Evolutionary conservation across 2,329 filamentous ascomycete genomes (phyloP).

Genomic region (Cordyceps militaris): DNA sequence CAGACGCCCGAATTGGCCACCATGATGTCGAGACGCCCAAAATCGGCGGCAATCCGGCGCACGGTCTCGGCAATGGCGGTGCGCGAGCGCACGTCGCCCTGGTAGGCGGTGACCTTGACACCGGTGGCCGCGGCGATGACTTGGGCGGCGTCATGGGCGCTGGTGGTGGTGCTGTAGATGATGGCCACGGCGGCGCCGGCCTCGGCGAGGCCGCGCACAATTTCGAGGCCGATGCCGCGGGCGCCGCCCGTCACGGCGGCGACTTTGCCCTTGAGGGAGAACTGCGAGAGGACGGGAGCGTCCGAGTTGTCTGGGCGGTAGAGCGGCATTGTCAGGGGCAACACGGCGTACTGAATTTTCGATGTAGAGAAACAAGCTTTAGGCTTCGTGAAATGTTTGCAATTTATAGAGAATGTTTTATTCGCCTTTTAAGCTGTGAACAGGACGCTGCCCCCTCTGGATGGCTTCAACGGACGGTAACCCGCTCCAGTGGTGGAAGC

Average conservation of each 20-base stretch:
- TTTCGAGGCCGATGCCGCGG: slow-evolving; percentile 17
- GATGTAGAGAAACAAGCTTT: neutral
- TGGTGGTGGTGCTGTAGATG: slow-evolving; percentile 12
- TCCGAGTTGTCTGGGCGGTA: slow-evolving; percentile 7
- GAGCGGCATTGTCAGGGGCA: neutral
- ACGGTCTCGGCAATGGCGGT: slow-evolving; percentile 15
- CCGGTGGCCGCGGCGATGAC: slow-evolving; percentile 14
- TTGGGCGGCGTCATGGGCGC: slow-evolving; percentile 11
- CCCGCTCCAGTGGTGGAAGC: slow-evolving; percentile 4
- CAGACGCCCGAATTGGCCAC: slow-evolving; percentile 25
- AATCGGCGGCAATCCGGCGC: slow-evolving; percentile 17
- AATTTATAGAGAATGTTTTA: neutral
- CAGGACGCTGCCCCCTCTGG: neutral
- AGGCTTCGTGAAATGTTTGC: neutral
- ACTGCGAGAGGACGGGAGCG: slow-evolving; percentile 7
- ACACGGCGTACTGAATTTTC: neutral
- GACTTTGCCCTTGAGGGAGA: slow-evolving; percentile 9
- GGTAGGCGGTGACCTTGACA: slow-evolving; percentile 25
- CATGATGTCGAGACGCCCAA: slow-evolving; percentile 21
- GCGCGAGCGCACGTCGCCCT: slow-evolving; percentile 27
- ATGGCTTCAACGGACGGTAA: neutral
- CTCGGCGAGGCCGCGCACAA: slow-evolving; percentile 15
- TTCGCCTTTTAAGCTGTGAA: neutral
- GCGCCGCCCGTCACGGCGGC: slow-evolving; percentile 11
- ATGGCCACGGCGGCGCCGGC: slow-evolving; percentile 14